Conservation (phyloP, 2,329 filamentous ascomycete species). For the Trichoderma simmonsii region DNA sequence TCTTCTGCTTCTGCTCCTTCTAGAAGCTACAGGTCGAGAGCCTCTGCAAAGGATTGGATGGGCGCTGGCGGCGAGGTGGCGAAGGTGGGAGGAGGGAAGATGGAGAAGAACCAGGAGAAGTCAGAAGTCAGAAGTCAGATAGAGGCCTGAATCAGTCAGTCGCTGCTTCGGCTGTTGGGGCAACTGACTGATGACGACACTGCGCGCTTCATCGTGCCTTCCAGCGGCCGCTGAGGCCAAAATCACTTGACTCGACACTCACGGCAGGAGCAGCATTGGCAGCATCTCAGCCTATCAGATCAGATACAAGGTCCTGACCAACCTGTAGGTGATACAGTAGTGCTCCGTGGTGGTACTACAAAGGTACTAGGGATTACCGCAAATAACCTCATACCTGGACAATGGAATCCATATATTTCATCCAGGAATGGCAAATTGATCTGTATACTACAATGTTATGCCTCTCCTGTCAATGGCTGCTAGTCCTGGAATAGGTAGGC, state of each 20-base stretch:
- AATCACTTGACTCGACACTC: not conserved
- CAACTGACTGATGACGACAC: slow-evolving; percentile 6
- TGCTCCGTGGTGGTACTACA: not conserved
- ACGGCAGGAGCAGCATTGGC: not conserved
- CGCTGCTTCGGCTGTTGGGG: not conserved
- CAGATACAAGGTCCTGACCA: not conserved
- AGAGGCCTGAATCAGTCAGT: not conserved
- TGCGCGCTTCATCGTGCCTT: not conserved
- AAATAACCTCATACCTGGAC: not conserved
- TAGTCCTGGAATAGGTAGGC: not conserved
- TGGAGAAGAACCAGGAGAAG: not conserved
- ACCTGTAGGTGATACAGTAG: not conserved
- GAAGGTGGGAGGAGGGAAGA: not conserved
- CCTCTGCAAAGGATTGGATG: not conserved
- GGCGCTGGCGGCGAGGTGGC: not conserved
- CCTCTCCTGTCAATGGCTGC: not conserved
- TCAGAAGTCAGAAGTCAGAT: not conserved
- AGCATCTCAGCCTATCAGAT: not conserved
- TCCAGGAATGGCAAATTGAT: not conserved
- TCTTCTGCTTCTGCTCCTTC: not conserved
- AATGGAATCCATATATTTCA: not conserved
- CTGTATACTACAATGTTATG: not conserved
- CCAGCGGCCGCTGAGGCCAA: not conserved
- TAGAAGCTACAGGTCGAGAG: not conserved
- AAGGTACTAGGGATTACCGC: not conserved